Percentiles rank a stretch among this genome's conserved stretches.
These are phyloP conservation scores for Hygrocybe coccinea DNA, from an alignment of 768 basidiomycete species.

Conservation along the genomic window DNA sequence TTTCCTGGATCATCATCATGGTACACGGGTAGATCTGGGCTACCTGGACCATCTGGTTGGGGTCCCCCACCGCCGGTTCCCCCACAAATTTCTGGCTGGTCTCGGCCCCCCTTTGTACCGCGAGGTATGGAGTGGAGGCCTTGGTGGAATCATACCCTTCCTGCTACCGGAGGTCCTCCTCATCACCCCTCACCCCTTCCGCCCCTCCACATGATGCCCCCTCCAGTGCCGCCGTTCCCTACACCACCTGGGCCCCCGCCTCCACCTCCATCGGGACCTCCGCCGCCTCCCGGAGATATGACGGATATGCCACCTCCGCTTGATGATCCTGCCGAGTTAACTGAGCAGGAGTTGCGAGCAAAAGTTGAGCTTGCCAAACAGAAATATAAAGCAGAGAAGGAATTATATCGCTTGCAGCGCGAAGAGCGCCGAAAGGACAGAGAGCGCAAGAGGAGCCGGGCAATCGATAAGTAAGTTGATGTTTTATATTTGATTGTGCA, in stretches of 20 bases:
- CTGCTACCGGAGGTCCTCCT: background rate
- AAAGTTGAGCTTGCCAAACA: constrained; percentile 64
- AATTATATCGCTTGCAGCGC: constrained; percentile 57
- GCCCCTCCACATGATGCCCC: constrained; percentile 6
- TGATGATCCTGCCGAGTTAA: constrained; percentile 10
- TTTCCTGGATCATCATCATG: no score
- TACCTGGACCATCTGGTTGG: no score
- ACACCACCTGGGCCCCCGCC: constrained; percentile 3
- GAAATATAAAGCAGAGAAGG: constrained; percentile 65
- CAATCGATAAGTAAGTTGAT: background rate
- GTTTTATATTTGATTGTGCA: no score
- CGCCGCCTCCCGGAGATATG: background rate
- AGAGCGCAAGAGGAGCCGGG: constrained; percentile 18
- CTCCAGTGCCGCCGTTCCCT: constrained; percentile 11
- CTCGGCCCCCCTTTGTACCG: background rate
- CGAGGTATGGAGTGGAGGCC: background rate
- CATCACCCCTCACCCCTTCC: constrained; percentile 6
- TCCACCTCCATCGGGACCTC: constrained; percentile 11
- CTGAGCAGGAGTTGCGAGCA: constrained; percentile 37
- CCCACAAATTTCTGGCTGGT: no score
- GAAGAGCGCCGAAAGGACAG: constrained; percentile 43
- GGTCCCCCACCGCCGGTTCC: no score
- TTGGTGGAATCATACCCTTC: constrained; percentile 1
- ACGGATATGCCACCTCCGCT: background rate
- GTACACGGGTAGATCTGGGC: no score